Evolutionary conservation across 2,329 filamentous ascomycete species (phyloP).

Genomic region (Rhynchosporium secalis): DNA sequence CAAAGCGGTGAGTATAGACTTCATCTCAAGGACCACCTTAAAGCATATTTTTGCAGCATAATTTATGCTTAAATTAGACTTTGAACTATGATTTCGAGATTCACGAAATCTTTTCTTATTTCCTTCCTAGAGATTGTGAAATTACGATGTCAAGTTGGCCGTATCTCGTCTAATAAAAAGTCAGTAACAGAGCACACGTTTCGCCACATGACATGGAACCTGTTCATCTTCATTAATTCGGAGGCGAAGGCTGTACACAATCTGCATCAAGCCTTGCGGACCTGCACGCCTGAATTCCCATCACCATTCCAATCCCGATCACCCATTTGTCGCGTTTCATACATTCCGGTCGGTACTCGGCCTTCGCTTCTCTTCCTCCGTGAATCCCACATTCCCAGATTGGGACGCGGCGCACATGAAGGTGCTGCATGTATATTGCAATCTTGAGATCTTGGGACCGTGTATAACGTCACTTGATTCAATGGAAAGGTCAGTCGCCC

Average conservation of each 20-base stretch:
- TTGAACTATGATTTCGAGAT: too few species aligned
- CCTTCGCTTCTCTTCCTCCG: slow-evolving; percentile 10
- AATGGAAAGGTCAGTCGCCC: slow-evolving; percentile 11
- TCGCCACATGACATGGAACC: not conserved
- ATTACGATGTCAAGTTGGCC: not conserved
- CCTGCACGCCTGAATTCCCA: slow-evolving; percentile 4
- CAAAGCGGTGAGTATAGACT: too few species aligned
- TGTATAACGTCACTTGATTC: slow-evolving; percentile 6
- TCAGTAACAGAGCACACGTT: not conserved
- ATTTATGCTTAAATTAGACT: too few species aligned
- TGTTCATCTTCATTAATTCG: not conserved
- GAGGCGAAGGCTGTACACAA: not conserved
- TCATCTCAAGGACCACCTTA: too few species aligned
- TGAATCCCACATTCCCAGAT: slow-evolving; percentile 13
- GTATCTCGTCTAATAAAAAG: not conserved
- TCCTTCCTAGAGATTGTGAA: not conserved
- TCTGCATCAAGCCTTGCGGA: not conserved
- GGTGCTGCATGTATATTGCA: slow-evolving; percentile 16
- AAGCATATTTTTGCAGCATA: too few species aligned
- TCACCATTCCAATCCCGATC: not conserved
- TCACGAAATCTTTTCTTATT: too few species aligned
- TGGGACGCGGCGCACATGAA: slow-evolving; percentile 12
- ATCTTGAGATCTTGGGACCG: slow-evolving; percentile 11
- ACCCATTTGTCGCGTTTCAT: not conserved
- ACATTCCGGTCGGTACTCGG: slow-evolving; percentile 14